phyloP scores from a whole-genome alignment of 1,284 basidiomycete genomes.

The Sporisorium graminicola region DNA sequence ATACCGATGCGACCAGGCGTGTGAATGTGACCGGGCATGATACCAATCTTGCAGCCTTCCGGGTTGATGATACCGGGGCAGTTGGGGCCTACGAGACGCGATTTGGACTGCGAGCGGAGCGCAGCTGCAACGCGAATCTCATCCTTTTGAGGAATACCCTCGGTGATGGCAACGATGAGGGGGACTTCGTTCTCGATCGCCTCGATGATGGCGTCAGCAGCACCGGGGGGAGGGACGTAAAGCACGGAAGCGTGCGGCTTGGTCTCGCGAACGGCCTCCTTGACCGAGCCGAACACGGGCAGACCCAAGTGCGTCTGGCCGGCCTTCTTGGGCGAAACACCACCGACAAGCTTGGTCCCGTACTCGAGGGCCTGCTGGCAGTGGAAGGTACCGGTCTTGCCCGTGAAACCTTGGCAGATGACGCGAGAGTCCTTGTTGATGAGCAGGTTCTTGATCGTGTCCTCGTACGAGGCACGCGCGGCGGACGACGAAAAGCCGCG shows the following conservation, averaged over 20 bases:
- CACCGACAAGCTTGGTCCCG: slow-evolving; percentile 97
- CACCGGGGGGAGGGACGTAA: slow-evolving; percentile 68
- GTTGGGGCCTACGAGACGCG: slow-evolving; percentile 86
- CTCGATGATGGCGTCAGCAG: slow-evolving; percentile 69
- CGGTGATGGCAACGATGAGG: slow-evolving; percentile 68
- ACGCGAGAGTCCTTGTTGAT: slow-evolving; percentile 88
- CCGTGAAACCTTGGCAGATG: slow-evolving; percentile 72
- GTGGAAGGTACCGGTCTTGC: slow-evolving; percentile 99
- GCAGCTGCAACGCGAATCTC: slow-evolving; percentile 83
- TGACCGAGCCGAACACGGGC: slow-evolving; percentile 92
- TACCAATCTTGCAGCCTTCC: slow-evolving; percentile 97
- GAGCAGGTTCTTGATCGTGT: slow-evolving; percentile 89
- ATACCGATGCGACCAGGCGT: slow-evolving; percentile 89
- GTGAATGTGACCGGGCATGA: slow-evolving; percentile 98
- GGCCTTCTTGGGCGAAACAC: slow-evolving; percentile 97
- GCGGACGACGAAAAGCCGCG: slow-evolving; percentile 55
- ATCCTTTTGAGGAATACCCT: slow-evolving; percentile 69
- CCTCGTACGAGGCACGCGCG: slow-evolving; percentile 76
- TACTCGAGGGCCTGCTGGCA: slow-evolving; percentile 91
- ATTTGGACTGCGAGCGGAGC: slow-evolving; percentile 91
- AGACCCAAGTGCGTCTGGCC: slow-evolving; percentile 94
- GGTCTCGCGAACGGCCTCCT: slow-evolving; percentile 75
- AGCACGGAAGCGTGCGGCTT: slow-evolving; percentile 67
- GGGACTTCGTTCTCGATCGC: slow-evolving; percentile 68
- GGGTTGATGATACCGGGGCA: slow-evolving; percentile 99